phyloP scores from a whole-genome alignment of 768 basidiomycete species.

The Auricularia cornea region DNA sequence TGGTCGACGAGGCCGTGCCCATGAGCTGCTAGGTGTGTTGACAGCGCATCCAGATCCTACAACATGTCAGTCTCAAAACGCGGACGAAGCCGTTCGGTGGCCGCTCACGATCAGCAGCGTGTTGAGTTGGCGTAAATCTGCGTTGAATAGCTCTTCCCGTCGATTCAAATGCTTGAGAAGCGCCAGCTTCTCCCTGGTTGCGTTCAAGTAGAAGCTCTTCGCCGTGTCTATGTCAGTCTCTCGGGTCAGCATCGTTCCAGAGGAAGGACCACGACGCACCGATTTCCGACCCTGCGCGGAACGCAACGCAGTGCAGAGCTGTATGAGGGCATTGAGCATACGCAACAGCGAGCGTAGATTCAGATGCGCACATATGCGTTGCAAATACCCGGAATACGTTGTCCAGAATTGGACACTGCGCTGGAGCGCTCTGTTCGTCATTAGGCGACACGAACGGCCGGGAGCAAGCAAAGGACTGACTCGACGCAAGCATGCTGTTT shows the following conservation, averaged over 20 bases:
- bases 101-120: background rate
- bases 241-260: background rate
- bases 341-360: conserved; percentile 21
- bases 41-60: too few species aligned
- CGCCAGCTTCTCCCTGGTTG: conserved; percentile 47
- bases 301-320: conserved; percentile 75
- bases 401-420: conserved; percentile 80
- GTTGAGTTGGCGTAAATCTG: background rate
- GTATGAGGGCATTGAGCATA: conserved; percentile 1
- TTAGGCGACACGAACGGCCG: background rate
- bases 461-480: conserved; percentile 23
- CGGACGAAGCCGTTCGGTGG: too few species aligned
- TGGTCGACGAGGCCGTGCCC: too few species aligned
- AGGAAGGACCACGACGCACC: conserved; percentile 30
- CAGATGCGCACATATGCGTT: conserved; percentile 72
- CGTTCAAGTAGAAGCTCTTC: conserved; percentile 57
- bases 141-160: conserved; percentile 26
- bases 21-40: too few species aligned
- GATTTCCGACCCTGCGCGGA: conserved; percentile 65
- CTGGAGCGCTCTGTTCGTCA: conserved; percentile 48
- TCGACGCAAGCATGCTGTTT: conserved; percentile 43
- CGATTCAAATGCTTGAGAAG: conserved; percentile 39
- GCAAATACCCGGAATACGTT: conserved; percentile 74
- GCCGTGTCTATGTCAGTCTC: conserved; percentile 40
- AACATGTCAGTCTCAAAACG: too few species aligned